These are phyloP conservation scores for Hapsidospora chrysogenum DNA, from an alignment of 495 filamentous ascomycete species.

Conservation along the genomic window DNA sequence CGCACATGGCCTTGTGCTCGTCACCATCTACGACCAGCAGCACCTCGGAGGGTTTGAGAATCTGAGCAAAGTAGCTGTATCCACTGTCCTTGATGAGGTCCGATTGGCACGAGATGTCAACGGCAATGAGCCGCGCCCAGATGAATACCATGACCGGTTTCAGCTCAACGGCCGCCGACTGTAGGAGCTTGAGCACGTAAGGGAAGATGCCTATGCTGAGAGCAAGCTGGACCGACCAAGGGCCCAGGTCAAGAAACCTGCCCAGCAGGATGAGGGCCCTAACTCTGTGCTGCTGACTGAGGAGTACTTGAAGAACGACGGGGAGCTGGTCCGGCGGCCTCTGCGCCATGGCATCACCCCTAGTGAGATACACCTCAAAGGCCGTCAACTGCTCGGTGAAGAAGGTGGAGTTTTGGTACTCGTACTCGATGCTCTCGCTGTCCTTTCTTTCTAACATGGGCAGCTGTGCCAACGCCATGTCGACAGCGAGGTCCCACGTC, in stretches of 20 bases:
- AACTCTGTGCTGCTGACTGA: conserved; percentile 91
- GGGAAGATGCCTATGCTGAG: conserved; percentile 97
- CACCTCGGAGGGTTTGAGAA: conserved; percentile 67
- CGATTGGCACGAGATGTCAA: conserved; percentile 80
- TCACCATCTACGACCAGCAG: conserved; percentile 70
- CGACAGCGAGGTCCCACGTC: conserved; percentile 93
- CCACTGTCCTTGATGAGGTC: conserved; percentile 93
- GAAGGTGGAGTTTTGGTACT: conserved; percentile 88
- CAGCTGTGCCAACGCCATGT: conserved; percentile 86
- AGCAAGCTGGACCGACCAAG: conserved; percentile 94
- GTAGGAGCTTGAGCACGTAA: conserved; percentile 88
- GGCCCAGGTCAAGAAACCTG: conserved; percentile 85
- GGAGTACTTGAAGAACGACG: conserved; percentile 85
- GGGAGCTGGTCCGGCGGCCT: conserved; percentile 87
- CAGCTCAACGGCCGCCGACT: conserved; percentile 84
- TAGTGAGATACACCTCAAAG: conserved; percentile 89
- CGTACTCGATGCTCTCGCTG: conserved; percentile 58
- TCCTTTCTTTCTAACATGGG: conserved; percentile 61
- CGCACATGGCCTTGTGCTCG: conserved; percentile 97
- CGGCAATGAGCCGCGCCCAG: conserved; percentile 91
- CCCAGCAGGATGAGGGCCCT: conserved; percentile 83
- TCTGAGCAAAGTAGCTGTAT: conserved; percentile 87
- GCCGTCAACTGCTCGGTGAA: conserved; percentile 95
- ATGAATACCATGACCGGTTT: conserved; percentile 99
- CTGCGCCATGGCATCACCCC: conserved; percentile 63